Base-by-base conservation (phyloP, 83 land plant genomes). In the Picea abies region DNA sequence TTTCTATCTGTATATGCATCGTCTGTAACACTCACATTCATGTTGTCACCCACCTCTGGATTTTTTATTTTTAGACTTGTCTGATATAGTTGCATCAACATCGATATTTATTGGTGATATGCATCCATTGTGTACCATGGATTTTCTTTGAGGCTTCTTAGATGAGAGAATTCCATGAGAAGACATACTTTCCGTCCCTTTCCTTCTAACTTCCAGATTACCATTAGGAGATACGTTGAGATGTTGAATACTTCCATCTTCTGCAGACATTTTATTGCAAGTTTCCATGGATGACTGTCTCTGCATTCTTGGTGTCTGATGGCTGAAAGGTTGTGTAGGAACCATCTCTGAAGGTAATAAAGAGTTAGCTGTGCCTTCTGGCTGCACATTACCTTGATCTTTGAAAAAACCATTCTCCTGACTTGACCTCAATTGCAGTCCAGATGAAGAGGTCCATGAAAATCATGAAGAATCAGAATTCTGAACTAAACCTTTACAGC, bases 131-230 rank as follows among this genome's bases (percentile, higher is more conserved):
- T 26, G 29, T 26, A 26, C 29, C 29, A 26, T 0, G 29, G 29
- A 26, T 26, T 26, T 26, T 26, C 29, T 26, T 26, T 26, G 29
- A 26, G 29, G 29, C 29, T 26, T 26, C 29, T 26, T 26, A 26
- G 29, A 26, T 26, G 29, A 26, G 29, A 26, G 29, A 26, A 26
- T 26, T 26, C 29, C 29, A 26, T 26, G 29, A 26, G 29, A 26
- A 26, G 79, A 76, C 12, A 76, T n/a, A 76, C 41, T 76, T 76
- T 49, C 26, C 39, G 41, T 76, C 26, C 8, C 60, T 11, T 76
- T 22, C 60, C 60, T 23, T 76, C 47, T 76, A 49, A 47, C 60
- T 76, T 52, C 79, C 60, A 32, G 29, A 41, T 0, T 5, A 26
- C 41, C 41, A 69, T 37, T 69, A 35, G 14, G 73, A 17, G 35